Evolutionary conservation across 441 rosid genomes (phyloP), one percentile per base, ranked within the genome.

Genomic region (Kokia cookei): DNA sequence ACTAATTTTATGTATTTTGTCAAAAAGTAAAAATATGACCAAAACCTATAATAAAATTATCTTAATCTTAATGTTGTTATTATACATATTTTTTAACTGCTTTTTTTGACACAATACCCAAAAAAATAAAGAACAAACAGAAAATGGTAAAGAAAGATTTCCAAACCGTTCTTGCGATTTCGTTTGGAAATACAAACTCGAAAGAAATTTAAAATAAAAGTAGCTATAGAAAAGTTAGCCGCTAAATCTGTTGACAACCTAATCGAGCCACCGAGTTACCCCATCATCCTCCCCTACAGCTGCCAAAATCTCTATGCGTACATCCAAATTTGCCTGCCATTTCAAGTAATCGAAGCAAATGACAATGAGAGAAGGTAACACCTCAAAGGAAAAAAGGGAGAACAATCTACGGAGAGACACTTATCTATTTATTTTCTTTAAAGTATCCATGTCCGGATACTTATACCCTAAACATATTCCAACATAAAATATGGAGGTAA

Each of bases 231-330:
- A 67, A 60, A 66, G 61, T 13, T 65, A 45, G 24, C 71, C 61
- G 62, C 67, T 27, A 51, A 61, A 45, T 64, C 55, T 47, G 27
- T 78, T 55, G 71, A 73, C 74, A 77, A 65, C 45, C 82, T 84
- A 93, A 77, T 89, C 94, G 14, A 93, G 85, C 98, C 97, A 96
- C 15, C 99, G 97, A 50, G 93, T 88, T 64, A 96, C 83, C 37
- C 99, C 96, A 55, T 95, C 99, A 9, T 90, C 97, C 45, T 88
- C 91, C 27, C 94, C 94, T 1, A 86, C 86, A 0, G 87, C 84
- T 40, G 98, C 99, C 82, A 96, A 80, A 79, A 96, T 87, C 86
- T 92, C 99, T 74, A 93, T 67, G 47, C 85, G 83, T 12, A 92
- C 95, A 58, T 89, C 94, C 87, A 93, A 84, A 72, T 88, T 79